A percentile compares a stretch with the other conserved stretches of the same genome.
Conservation (phyloP, 257 asterid species). For the Penstemon davidsonii region DNA sequence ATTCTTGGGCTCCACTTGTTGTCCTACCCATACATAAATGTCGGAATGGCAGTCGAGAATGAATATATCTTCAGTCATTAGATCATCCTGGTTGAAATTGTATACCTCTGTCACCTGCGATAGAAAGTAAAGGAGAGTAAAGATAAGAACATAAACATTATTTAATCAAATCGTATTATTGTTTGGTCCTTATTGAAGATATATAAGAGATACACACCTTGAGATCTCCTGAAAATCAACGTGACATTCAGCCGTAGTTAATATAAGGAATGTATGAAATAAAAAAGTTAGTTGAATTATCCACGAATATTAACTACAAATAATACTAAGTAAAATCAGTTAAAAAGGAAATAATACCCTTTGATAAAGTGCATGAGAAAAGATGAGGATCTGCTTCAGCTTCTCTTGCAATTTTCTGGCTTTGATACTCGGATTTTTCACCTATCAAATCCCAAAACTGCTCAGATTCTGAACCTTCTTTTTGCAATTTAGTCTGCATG, state of each 20-base stretch:
- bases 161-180: conserved; percentile 17
- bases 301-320: conserved; percentile 3
- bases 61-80: conserved; percentile 92
- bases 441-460: conserved; percentile 74
- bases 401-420: conserved; percentile 54
- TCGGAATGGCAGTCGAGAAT: conserved; percentile 89
- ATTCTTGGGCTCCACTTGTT: conserved; percentile 63
- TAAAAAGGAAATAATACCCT: conserved; percentile 39
- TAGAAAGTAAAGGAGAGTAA: not conserved
- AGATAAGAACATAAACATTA: not conserved
- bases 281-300: conserved; percentile 42
- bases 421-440: conserved; percentile 61
- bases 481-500: conserved; percentile 62
- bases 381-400: conserved; percentile 71
- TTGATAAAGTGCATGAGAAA: conserved; percentile 49
- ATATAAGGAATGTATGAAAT: conserved; percentile 29
- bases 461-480: conserved; percentile 83
- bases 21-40: conserved; percentile 94
- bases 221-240: conserved; percentile 67
- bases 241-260: conserved; percentile 34
- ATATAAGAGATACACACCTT: conserved; percentile 53
- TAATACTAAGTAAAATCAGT: conserved; percentile 1
- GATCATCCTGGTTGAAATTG: conserved; percentile 91
- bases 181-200: not conserved
- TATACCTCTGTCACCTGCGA: conserved; percentile 85